Conservation (phyloP, 371 early-diverging fungal species). For the Basidiobolus meristosporus region DNA sequence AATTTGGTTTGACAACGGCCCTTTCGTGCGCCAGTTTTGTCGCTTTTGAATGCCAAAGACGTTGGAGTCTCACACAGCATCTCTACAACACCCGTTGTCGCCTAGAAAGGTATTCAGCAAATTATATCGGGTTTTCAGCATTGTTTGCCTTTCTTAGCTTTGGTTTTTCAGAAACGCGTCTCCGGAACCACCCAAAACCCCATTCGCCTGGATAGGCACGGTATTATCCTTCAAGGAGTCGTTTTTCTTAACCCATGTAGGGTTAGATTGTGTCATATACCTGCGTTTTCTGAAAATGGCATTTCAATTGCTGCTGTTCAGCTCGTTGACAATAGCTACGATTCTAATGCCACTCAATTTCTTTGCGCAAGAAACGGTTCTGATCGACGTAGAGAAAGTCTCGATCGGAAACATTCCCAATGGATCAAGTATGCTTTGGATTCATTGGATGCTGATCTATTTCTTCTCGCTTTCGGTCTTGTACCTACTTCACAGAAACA, state of each 20-base stretch:
- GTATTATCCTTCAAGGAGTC: conserved; percentile 17
- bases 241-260: conserved; percentile 22
- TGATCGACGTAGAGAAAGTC: conserved; percentile 10
- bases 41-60: conserved; percentile 15
- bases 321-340: conserved; percentile 17
- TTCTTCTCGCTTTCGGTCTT: conserved; percentile 15
- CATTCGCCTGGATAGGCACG: conserved; percentile 14
- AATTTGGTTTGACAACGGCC: conserved; percentile 13
- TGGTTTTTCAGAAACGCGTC: conserved; percentile 10
- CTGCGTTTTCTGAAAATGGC: conserved; percentile 38
- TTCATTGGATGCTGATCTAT: conserved; percentile 16
- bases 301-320: conserved; percentile 25
- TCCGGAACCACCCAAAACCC: conserved; percentile 11
- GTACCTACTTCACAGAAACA: conserved; percentile 22
- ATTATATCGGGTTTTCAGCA: not conserved
- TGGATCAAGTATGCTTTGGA: conserved; percentile 11
- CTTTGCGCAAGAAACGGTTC: conserved; percentile 9
- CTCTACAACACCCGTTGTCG: conserved; percentile 14
- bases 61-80: conserved; percentile 12
- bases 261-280: conserved; percentile 42
- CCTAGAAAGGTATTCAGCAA: conserved; percentile 9
- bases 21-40: conserved; percentile 10
- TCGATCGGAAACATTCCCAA: conserved; percentile 19
- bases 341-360: conserved; percentile 28
- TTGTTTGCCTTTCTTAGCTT: not conserved